phyloP scores from a whole-genome alignment of 768 basidiomycete species.

The Leccinum pellstonianum region DNA sequence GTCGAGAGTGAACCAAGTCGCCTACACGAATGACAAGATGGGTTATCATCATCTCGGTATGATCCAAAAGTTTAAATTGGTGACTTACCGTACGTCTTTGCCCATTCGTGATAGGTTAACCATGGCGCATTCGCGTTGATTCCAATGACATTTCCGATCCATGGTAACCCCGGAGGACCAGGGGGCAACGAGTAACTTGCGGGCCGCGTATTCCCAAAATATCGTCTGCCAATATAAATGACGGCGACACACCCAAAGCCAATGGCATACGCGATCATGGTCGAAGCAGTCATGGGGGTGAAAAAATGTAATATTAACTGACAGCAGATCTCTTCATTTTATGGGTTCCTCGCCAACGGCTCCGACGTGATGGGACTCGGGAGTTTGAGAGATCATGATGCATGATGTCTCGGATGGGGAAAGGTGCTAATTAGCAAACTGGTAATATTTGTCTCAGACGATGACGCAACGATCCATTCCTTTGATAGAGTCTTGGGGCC shows the following conservation, averaged over 20 bases:
- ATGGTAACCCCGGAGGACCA: conserved; percentile 1
- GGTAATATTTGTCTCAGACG: background rate
- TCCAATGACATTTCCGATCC: background rate
- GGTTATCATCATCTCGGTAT: background rate
- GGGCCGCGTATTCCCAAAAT: background rate
- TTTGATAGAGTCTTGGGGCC: background rate
- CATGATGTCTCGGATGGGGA: background rate
- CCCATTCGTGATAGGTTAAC: background rate
- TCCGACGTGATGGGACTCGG: background rate
- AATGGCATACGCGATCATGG: background rate
- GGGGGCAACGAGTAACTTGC: background rate
- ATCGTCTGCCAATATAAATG: background rate
- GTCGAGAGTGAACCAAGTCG: background rate
- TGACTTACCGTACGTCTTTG: background rate
- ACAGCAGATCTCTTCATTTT: background rate
- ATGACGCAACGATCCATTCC: background rate
- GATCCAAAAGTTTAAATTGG: background rate
- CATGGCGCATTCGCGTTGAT: background rate
- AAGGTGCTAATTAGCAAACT: background rate
- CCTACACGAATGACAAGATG: background rate
- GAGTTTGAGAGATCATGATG: background rate
- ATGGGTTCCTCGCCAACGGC: background rate
- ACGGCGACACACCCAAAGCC: background rate
- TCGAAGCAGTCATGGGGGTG: background rate
- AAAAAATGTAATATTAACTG: background rate